These are phyloP conservation scores for Sphaerulina musiva DNA, from an alignment of 2,329 filamentous ascomycete genomes.

Conservation along the genomic window DNA sequence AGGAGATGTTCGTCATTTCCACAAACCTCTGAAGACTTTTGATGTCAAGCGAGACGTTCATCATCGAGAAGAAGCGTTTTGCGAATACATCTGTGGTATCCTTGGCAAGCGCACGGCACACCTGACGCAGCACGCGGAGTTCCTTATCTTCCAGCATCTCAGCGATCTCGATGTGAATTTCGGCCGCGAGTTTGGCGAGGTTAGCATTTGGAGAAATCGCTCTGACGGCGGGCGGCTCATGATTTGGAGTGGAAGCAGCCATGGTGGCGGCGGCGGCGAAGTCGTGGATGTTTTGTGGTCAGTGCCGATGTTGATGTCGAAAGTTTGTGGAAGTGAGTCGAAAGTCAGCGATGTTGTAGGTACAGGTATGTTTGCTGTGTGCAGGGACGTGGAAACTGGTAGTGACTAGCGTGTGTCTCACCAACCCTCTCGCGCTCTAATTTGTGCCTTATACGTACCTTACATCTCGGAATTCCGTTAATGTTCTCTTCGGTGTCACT, in stretches of 20 bases:
- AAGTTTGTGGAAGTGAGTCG: not conserved
- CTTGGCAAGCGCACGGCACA: not conserved
- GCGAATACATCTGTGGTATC: conserved; percentile 3
- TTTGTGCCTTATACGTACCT: too few relatives aligned
- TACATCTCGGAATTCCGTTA: too few relatives aligned
- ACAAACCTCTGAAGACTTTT: not conserved
- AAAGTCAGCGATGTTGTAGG: too few relatives aligned
- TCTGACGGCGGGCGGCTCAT: not conserved
- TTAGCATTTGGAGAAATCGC: not conserved
- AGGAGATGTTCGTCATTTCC: not conserved
- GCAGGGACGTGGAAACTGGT: too few relatives aligned
- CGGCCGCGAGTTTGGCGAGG: not conserved
- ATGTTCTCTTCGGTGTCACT: too few relatives aligned
- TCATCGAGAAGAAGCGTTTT: not conserved
- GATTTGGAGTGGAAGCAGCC: not conserved
- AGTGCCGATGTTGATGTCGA: not conserved
- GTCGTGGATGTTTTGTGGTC: not conserved
- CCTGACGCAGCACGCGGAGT: conserved; percentile 3
- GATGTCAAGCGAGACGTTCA: not conserved
- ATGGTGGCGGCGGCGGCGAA: not conserved
- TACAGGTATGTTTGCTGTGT: too few relatives aligned
- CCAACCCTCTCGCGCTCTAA: too few relatives aligned
- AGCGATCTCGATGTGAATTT: conserved; percentile 8
- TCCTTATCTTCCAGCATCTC: not conserved
- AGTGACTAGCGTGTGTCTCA: too few relatives aligned